Base-by-base conservation (phyloP, 1,139 yeast species). In the Yamadazyma sp. region DNA sequence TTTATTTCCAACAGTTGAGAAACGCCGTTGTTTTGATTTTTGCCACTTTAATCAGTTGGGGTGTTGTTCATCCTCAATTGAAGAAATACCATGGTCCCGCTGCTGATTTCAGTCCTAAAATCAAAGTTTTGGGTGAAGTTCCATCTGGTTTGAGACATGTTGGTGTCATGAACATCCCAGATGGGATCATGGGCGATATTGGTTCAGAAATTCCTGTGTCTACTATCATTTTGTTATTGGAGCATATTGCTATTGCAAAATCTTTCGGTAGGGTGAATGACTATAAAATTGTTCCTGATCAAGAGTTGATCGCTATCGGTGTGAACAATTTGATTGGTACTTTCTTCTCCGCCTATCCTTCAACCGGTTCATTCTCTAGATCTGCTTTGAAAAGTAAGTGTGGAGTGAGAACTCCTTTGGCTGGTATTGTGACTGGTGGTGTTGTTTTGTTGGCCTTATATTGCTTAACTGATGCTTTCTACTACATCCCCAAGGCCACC, bases 291-390 rank as follows among this genome's bases (percentile, higher is more conserved):
- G 77, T 82, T 45, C 96, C 98, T 34, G 91, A 91, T 65, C 98
- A 91, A 68, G 98, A 91, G 61, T 77, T 91, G 46, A 79, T 91
- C 58, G 97, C 98, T 30, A 91, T 91, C 64, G 98, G 98, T 58
- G 86, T 86, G 34, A 85, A 92, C 42, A 91, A 91, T 64, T 72
- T 89, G 59, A 75, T 91, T 52, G 97, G 97, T 51, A 87, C 96
- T 18, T 87, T 89, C 58, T 91, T 91, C 74, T 75, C 80, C 55
- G 96, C 97, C 8, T 91, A 91, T 60, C 98, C 98, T 12, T 91
- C 96, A 9, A 91, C 98, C 9, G 97, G 98, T 39, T 91, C 97
- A 1, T 91, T 91, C 63, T 87, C 96, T 16, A 82, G 97, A 70
- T 85, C 96, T 35, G 97, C 97, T 10, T 75, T 91, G 55, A 89